Percentiles rank a stretch among this genome's conserved stretches.
These are phyloP conservation scores for Inonotus obliquus DNA, from an alignment of 1,284 basidiomycete genomes.

Conservation along the genomic window DNA sequence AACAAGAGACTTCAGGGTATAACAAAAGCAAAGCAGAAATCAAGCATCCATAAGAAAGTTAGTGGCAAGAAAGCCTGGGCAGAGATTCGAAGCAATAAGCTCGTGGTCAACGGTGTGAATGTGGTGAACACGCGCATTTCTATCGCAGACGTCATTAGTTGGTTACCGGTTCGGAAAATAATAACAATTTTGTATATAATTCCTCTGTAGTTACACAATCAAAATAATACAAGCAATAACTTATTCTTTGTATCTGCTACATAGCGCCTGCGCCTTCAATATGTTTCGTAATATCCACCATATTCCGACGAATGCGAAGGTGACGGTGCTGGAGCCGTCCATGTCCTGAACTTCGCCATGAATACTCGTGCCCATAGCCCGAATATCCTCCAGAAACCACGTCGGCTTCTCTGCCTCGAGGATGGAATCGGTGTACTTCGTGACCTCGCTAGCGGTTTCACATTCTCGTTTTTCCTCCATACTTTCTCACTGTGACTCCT, in stretches of 20 bases:
- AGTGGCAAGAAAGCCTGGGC: neutral
- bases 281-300: neutral
- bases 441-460: constrained; percentile 9
- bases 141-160: neutral
- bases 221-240: neutral
- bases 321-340: constrained; percentile 4
- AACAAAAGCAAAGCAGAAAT: neutral
- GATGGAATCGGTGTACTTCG: constrained; percentile 15
- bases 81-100: neutral
- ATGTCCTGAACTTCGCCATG: constrained; percentile 14
- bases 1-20: neutral
- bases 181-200: neutral
- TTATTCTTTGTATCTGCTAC: neutral
- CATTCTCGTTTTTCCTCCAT: constrained; percentile 2
- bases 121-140: neutral
- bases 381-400: constrained; percentile 13
- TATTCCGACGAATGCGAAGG: constrained; percentile 1
- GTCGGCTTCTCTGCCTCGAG: neutral
- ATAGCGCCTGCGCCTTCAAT: constrained; percentile 5
- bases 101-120: neutral
- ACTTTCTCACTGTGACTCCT: constrained; percentile 18
- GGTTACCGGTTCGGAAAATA: neutral
- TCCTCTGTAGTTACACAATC: neutral
- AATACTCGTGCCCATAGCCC: constrained; percentile 15
- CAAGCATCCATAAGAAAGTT: neutral